phyloP scores from a whole-genome alignment of 805 yeast species.

The Jamesozyma jinghongensis region DNA sequence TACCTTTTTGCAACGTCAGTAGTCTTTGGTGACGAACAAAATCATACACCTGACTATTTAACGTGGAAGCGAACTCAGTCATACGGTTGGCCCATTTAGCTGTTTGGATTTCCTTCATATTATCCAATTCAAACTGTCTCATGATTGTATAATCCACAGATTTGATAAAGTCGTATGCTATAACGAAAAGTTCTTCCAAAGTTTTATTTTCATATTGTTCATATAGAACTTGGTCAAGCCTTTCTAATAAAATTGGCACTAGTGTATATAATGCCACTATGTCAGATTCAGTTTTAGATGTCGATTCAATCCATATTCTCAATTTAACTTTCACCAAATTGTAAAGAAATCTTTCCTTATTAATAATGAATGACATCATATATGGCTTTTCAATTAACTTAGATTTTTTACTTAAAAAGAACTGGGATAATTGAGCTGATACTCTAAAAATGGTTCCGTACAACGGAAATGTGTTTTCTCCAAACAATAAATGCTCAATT shows the following conservation, averaged over 20 bases:
- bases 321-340: slow-evolving; percentile 49
- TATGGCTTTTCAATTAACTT: slow-evolving; percentile 27
- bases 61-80: slow-evolving; percentile 39
- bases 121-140: slow-evolving; percentile 45
- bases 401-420: slow-evolving; percentile 12
- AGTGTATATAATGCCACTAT: slow-evolving; percentile 46
- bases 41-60: slow-evolving; percentile 50
- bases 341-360: slow-evolving; percentile 47
- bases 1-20: slow-evolving; percentile 60
- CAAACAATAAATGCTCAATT: slow-evolving; percentile 58
- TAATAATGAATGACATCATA: slow-evolving; percentile 26
- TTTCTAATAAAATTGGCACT: slow-evolving; percentile 34
- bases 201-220: slow-evolving; percentile 4
- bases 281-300: slow-evolving; percentile 36
- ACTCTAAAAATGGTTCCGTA: slow-evolving; percentile 31
- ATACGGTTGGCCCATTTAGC: slow-evolving; percentile 40
- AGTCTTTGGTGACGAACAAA: slow-evolving; percentile 72
- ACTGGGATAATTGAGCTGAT: slow-evolving; percentile 23
- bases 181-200: slow-evolving; percentile 31
- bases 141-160: slow-evolving; percentile 39
- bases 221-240: slow-evolving; percentile 11
- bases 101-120: slow-evolving; percentile 32
- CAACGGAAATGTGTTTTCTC: slow-evolving; percentile 44
- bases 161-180: slow-evolving; percentile 37
- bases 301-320: slow-evolving; percentile 55